Evolutionary conservation across 78 protist genomes (phyloP), one percentile per base, ranked within the genome.

Genomic region (Tieghemostelium lacteum): DNA sequence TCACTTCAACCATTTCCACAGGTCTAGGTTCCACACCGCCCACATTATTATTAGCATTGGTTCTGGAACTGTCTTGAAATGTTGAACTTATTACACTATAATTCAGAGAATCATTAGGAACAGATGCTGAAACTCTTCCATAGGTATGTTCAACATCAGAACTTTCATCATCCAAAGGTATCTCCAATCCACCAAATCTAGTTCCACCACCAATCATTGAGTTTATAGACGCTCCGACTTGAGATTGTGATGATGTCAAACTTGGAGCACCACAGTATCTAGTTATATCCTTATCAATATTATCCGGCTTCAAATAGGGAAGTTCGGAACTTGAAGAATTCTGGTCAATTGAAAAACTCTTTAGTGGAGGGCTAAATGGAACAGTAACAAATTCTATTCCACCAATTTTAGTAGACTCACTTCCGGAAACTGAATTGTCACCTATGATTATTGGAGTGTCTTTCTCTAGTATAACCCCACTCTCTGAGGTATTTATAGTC

Each of bases 161-260:
- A 50, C 40, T 40, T 26, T 71, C 77, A 69, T 69, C 75, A 29
- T 69, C 75, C 37, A 71, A 52, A 26, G 77, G 77, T 20, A 71
- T 50, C 19, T n/a, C 50, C 2, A 57, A n/a, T 5, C 45, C 8
- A 33, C 77, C 77, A 71, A 71, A 36, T 34, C 77, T 45, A 14
- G 77, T 40, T 45, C 52, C 52, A 14, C n/a, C 6, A 45, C 52
- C 52, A 6, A 45, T 14, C 52, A 45, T 45, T 6, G 52, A 14
- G 10, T 45, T 45, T 6, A 45, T 14, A 45, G 6, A 14, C 6
- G n/a, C 10, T 14, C 10, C 10, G 52, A 14, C 10, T 14, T 45
- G 6, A 45, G 52, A 14, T 45, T 45, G n/a, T 10, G 52, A 45
- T 45, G 52, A 14, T n/a, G n/a, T n/a, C n/a, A n/a, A n/a, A n/a